Conservation (phyloP, 208 protist species). For the Trypanosoma mega region DNA sequence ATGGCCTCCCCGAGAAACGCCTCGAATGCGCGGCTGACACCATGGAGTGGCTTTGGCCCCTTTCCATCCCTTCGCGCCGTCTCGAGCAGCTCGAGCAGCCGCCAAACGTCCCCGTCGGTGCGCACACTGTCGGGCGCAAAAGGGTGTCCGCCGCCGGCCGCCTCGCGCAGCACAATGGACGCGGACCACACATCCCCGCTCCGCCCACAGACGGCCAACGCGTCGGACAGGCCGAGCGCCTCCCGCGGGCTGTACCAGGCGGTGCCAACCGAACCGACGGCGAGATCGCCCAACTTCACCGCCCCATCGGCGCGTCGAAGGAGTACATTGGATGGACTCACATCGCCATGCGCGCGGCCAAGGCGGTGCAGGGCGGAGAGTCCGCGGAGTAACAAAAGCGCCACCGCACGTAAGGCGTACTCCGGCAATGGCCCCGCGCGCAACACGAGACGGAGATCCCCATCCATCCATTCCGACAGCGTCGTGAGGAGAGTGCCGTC, state of each 20-base stretch:
- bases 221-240: too few species aligned
- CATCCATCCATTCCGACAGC: conserved; percentile 35
- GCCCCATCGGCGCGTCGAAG: conserved; percentile 13
- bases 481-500: conserved; percentile 32
- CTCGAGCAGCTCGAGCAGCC: too few species aligned
- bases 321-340: conserved; percentile 61
- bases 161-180: not conserved
- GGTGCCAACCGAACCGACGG: conserved; percentile 16
- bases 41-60: conserved; percentile 43
- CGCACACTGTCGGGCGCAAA: not conserved
- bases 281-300: conserved; percentile 23
- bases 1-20: conserved; percentile 25
- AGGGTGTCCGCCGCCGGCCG: not conserved
- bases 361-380: conserved; percentile 48
- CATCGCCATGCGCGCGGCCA: conserved; percentile 51
- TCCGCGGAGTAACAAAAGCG: conserved; percentile 36
- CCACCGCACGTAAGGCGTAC: conserved; percentile 17
- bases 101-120: conserved; percentile 50
- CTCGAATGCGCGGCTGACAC: conserved; percentile 33
- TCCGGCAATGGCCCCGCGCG: conserved; percentile 10
- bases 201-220: too few species aligned
- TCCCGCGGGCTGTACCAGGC: conserved; percentile 24
- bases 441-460: conserved; percentile 26
- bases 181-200: conserved; percentile 11
- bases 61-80: too few species aligned